Evolutionary conservation across 2,329 filamentous ascomycete genomes (phyloP), one percentile per base, ranked within the genome.

Genomic region (Aspergillus melleus): DNA sequence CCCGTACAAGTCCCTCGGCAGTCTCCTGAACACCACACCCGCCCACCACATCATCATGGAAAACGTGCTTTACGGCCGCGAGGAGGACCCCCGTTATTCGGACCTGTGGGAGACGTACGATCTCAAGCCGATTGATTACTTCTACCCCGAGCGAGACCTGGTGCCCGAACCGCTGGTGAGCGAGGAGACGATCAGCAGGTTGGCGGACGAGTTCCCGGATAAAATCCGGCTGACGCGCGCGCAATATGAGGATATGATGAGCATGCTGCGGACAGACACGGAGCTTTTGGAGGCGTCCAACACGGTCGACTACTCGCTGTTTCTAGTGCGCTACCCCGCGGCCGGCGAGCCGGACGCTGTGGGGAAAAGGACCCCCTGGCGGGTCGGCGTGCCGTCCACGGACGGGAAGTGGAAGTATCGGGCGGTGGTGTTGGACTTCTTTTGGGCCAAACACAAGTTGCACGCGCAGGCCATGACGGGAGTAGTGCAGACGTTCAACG

Each of bases 1-100:
- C 0, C 80, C 83, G 0, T 80, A 82, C 10, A 66, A 74, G 0
- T 86, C 86, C 0, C 68, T 92, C 1, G 89, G 89, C 0, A 81
- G 83, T 1, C 66, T 86, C 0, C 65, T 90, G 0, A 83, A 87
- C 4, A 75, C 83, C 1, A 85, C 87, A 0, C 89, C 90, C 0
- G 86, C 85, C 1, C 88, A 91, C 64, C 89, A 91, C 68, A 89
- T 92, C 61, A 81, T 92, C 67, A 92, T 92, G 90, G 89, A 91
- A 72, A 92, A 92, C 69, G 79, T 90, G 2, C 77, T 91, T 24
- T 85, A 84, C 62, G 89, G 88, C 1, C 82, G 86, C 62, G 77
- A 79, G 14, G 74, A 78, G 12, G 77, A 79, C 57, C 68, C 69
- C 10, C 71, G 74, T 50, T n/a, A n/a, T n/a, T 69, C 77, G 57